These are phyloP conservation scores for Apiospora koreana DNA, from an alignment of 2,329 filamentous ascomycete genomes.

Conservation along the genomic window DNA sequence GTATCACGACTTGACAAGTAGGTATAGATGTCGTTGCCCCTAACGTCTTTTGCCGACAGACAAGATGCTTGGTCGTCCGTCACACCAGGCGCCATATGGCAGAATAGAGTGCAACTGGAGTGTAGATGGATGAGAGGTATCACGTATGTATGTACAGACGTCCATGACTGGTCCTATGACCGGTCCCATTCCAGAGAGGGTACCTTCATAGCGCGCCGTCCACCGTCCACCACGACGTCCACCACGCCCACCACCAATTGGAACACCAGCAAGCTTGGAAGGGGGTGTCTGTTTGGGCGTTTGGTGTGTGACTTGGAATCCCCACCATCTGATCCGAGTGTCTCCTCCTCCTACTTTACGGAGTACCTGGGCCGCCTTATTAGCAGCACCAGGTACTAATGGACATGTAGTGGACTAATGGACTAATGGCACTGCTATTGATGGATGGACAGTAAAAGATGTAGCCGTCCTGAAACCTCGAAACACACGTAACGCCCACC, in stretches of 20 bases:
- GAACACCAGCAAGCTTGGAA: conserved; percentile 4
- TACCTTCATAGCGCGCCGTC: conserved; percentile 1
- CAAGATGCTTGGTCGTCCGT: too few species aligned
- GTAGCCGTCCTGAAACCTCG: conserved; percentile 7
- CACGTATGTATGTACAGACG: too few species aligned
- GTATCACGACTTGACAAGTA: neutral
- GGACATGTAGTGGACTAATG: too few species aligned
- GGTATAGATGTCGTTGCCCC: too few species aligned
- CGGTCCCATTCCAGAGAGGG: neutral
- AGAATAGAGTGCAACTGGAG: too few species aligned
- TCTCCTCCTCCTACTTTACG: neutral
- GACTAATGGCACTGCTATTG: neutral
- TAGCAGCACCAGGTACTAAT: neutral
- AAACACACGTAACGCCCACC: conserved; percentile 8
- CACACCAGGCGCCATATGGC: too few species aligned
- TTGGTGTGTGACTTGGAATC: neutral
- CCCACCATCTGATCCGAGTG: neutral
- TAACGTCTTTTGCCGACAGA: too few species aligned
- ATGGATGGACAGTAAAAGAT: neutral
- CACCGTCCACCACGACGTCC: neutral
- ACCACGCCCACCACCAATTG: too few species aligned
- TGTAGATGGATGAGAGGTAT: too few species aligned
- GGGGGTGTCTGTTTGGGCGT: too few species aligned
- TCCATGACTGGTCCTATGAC: too few species aligned
- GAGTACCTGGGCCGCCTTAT: neutral